A percentile compares a stretch with the other conserved stretches of the same genome.
phyloP scores from a whole-genome alignment of 495 filamentous ascomycete species.

The Podospora appendiculata region DNA sequence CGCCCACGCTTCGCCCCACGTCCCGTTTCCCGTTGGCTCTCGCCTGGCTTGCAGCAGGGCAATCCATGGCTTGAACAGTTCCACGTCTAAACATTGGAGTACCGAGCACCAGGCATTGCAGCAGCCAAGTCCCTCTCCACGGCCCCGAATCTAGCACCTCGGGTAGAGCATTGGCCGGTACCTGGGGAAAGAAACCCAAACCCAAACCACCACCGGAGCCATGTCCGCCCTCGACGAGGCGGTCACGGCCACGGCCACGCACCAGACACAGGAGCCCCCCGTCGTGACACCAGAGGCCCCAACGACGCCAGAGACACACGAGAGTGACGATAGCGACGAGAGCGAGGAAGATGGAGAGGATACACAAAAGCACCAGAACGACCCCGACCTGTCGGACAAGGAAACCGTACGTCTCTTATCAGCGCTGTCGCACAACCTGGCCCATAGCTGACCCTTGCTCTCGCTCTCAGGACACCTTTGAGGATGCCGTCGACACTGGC shows the following conservation, averaged over 20 bases:
- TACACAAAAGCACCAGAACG: neutral
- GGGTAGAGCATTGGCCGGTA: neutral
- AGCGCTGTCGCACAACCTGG: neutral
- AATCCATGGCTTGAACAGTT: too few species aligned
- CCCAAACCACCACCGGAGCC: neutral
- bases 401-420: constrained; percentile 7
- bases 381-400: constrained; percentile 7
- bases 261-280: constrained; percentile 1
- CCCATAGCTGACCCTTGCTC: neutral
- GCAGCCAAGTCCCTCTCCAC: neutral
- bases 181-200: neutral
- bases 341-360: neutral
- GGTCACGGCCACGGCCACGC: neutral
- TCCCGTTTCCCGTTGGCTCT: too few species aligned
- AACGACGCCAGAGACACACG: too few species aligned
- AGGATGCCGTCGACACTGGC: constrained; percentile 61
- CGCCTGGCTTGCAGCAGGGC: too few species aligned
- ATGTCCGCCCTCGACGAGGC: constrained; percentile 10
- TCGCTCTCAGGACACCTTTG: constrained; percentile 59
- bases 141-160: too few species aligned
- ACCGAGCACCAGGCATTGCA: neutral
- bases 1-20: too few species aligned
- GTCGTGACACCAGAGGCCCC: too few species aligned
- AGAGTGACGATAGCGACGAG: too few species aligned
- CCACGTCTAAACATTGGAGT: too few species aligned